Percentiles rank a stretch among this genome's conserved stretches.
Conservation (phyloP, 371 early-diverging fungal species). For the Mucor velutinosus region DNA sequence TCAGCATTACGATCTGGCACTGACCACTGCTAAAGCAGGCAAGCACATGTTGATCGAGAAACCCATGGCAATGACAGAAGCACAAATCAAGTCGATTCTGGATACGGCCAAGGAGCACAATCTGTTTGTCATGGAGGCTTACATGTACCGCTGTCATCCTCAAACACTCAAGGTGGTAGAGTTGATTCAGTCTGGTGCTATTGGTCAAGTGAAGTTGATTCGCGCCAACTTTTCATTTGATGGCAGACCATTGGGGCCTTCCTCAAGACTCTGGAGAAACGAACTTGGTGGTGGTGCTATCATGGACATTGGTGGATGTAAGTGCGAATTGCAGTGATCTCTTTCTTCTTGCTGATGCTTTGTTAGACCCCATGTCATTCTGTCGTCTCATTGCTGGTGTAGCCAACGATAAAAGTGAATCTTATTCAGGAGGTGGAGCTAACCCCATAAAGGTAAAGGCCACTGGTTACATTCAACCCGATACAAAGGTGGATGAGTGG, state of each 20-base stretch:
- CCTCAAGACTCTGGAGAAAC: conserved; percentile 47
- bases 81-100: conserved; percentile 37
- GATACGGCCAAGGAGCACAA: conserved; percentile 29
- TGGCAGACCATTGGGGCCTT: conserved; percentile 35
- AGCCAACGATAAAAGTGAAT: conserved; percentile 9
- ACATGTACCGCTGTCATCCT: conserved; percentile 56
- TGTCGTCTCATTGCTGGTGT: conserved; percentile 46
- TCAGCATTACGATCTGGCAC: conserved; percentile 44
- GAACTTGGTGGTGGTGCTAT: conserved; percentile 52
- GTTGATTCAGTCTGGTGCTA: conserved; percentile 27
- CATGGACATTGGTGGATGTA: conserved; percentile 56
- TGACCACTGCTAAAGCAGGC: conserved; percentile 31
- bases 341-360: background rate
- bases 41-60: conserved; percentile 58
- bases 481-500: conserved; percentile 53
- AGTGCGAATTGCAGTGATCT: conserved; percentile 1
- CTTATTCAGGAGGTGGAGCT: conserved; percentile 4
- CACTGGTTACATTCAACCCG: conserved; percentile 39
- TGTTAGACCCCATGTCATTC: conserved; percentile 49
- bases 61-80: conserved; percentile 50
- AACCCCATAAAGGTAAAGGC: conserved; percentile 42
- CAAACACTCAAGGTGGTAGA: conserved; percentile 40
- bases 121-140: conserved; percentile 53
- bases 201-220: conserved; percentile 45
- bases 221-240: conserved; percentile 45